phyloP scores from a whole-genome alignment of 2,329 filamentous ascomycete genomes.

The Exophiala phaeomuriformis region DNA sequence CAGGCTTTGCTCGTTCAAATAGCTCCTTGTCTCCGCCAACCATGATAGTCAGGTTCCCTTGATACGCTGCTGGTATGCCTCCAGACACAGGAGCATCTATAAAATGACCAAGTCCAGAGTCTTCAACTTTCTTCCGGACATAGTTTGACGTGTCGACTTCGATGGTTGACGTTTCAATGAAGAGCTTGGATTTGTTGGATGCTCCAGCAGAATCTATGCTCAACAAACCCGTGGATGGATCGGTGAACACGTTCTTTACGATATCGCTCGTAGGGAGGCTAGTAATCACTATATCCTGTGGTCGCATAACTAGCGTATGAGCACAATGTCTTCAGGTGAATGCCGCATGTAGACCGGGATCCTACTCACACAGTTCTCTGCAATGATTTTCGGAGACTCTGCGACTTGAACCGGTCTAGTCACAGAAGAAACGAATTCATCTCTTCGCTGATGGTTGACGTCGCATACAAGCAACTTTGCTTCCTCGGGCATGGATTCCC shows the following conservation, averaged over 20 bases:
- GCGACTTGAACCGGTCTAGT: slow-evolving; percentile 26
- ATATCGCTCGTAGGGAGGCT: background rate
- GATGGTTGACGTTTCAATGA: background rate
- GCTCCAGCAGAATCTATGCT: background rate
- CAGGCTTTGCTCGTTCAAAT: background rate
- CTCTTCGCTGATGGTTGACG: slow-evolving; percentile 33
- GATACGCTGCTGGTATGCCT: slow-evolving; percentile 45
- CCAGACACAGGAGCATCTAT: slow-evolving; percentile 50
- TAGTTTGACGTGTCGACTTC: background rate
- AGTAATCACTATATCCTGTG: background rate
- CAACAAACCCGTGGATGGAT: background rate
- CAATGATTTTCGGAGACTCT: background rate
- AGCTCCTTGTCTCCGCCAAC: background rate
- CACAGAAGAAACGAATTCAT: slow-evolving; percentile 36
- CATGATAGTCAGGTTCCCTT: slow-evolving; percentile 10
- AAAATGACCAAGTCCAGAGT: slow-evolving; percentile 38
- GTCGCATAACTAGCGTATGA: background rate
- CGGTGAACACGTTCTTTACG: background rate
- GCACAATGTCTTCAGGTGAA: background rate
- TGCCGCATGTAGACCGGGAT: background rate
- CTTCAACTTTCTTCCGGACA: slow-evolving; percentile 33
- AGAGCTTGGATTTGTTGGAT: background rate
- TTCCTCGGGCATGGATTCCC: slow-evolving; percentile 30
- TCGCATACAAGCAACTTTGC: slow-evolving; percentile 35
- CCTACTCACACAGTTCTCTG: background rate